Conservation (phyloP, 1,284 basidiomycete species). For the Trichosporon ovoides region DNA sequence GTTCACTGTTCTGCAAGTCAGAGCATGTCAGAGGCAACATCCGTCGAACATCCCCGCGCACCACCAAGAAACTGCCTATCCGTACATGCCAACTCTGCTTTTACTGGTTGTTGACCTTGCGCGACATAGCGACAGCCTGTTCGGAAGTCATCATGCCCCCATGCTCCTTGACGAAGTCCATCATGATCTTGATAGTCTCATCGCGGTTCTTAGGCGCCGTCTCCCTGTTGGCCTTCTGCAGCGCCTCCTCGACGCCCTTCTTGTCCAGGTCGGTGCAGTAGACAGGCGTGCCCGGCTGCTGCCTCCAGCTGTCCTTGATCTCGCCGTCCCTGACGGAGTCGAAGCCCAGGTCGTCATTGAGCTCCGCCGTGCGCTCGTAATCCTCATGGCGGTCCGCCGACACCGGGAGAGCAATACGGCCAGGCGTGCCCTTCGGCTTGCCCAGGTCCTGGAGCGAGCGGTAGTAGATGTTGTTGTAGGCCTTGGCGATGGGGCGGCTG, state of each 20-base stretch:
- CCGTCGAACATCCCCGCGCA: no score
- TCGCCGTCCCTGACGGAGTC: neutral
- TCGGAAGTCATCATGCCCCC: neutral
- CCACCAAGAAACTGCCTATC: no score
- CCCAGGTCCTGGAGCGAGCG: neutral
- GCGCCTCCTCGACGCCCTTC: neutral
- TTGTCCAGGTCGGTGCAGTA: conserved; percentile 4
- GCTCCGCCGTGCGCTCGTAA: neutral
- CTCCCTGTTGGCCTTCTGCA: neutral
- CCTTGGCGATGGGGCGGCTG: conserved; percentile 5
- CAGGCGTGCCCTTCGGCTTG: neutral
- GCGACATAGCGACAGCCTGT: neutral
- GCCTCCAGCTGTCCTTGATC: conserved; percentile 3
- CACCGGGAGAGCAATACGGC: conserved; percentile 4
- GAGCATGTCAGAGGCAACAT: no score
- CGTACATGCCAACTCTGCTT: no score
- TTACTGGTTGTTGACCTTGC: neutral
- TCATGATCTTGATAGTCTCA: neutral
- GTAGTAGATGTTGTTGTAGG: neutral
- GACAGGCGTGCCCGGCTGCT: conserved; percentile 4
- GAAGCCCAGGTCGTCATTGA: neutral
- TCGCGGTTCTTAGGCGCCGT: neutral
- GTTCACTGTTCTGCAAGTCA: no score
- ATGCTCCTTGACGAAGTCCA: neutral
- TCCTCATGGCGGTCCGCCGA: neutral